phyloP scores from a whole-genome alignment of 2,329 filamentous ascomycete species.

The Fusarium xylarioides region DNA sequence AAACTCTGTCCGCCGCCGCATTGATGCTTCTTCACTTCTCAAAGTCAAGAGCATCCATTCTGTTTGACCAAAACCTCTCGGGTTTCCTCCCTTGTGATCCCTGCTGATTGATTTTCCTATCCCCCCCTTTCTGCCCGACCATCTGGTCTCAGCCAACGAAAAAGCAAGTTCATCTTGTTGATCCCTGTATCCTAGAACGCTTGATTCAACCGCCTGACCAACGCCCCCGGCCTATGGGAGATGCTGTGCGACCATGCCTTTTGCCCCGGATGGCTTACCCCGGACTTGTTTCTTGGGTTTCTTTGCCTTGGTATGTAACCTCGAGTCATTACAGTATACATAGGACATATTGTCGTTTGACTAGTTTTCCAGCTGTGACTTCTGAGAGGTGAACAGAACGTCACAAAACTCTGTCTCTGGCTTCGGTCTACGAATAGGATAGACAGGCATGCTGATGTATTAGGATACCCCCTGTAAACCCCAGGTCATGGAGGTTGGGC shows the following conservation, averaged over 20 bases:
- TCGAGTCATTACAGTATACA: neutral
- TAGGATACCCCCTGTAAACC: neutral
- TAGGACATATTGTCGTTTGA: neutral
- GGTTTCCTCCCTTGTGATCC: slow-evolving; percentile 26
- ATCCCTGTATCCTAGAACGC: slow-evolving; percentile 37
- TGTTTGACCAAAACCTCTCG: slow-evolving; percentile 5
- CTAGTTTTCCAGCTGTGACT: neutral
- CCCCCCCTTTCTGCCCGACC: slow-evolving; percentile 33
- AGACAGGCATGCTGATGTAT: slow-evolving; percentile 1
- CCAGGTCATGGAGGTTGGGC: slow-evolving; percentile 1
- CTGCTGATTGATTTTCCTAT: slow-evolving; percentile 1
- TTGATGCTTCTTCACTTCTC: neutral
- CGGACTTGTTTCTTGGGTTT: slow-evolving; percentile 8
- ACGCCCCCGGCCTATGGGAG: slow-evolving; percentile 29
- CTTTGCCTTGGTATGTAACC: neutral
- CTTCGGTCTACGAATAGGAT: slow-evolving; percentile 32
- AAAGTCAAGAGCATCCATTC: neutral
- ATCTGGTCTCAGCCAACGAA: slow-evolving; percentile 25
- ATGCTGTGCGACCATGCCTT: slow-evolving; percentile 14
- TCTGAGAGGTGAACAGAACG: neutral
- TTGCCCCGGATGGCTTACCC: slow-evolving; percentile 38
- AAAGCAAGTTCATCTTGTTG: slow-evolving; percentile 7
- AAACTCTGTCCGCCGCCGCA: neutral
- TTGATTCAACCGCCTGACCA: slow-evolving; percentile 44
- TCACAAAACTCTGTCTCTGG: neutral